Percentiles rank a stretch among this genome's conserved stretches.
Evolutionary conservation across 2,329 filamentous ascomycete species (phyloP).

Genomic region (Conoideocrella luteorostrata): DNA sequence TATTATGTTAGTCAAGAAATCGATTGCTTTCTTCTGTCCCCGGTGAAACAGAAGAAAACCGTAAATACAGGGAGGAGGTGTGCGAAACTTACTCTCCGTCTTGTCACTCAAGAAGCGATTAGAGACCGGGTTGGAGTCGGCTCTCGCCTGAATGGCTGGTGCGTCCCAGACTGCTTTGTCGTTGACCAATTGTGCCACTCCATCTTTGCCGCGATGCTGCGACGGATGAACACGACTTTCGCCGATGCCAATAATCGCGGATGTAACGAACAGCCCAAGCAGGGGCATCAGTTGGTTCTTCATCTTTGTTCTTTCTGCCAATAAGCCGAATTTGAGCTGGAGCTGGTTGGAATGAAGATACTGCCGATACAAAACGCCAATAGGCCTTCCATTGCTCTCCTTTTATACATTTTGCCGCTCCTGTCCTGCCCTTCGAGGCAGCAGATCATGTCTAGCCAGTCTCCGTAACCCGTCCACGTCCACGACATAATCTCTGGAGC

Average conservation of each 20-base stretch:
- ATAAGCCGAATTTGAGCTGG: background rate
- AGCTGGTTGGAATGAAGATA: too few species aligned
- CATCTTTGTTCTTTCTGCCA: background rate
- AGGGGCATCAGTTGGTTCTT: slow-evolving; percentile 1
- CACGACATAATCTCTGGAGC: too few species aligned
- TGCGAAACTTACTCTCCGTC: slow-evolving; percentile 14
- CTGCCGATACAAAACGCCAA: too few species aligned
- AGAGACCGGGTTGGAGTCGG: background rate
- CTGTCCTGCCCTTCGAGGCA: too few species aligned
- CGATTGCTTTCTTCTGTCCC: too few species aligned
- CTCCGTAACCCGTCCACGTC: too few species aligned
- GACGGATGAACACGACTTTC: background rate
- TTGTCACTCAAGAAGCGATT: slow-evolving; percentile 12
- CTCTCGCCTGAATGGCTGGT: background rate
- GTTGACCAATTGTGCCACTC: background rate
- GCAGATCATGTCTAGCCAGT: too few species aligned
- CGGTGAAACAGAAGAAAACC: too few species aligned
- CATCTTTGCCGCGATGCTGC: background rate
- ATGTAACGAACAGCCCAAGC: slow-evolving; percentile 1
- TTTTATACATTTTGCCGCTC: too few species aligned
- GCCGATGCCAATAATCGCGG: background rate
- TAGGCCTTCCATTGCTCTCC: too few species aligned
- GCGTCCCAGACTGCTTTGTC: background rate
- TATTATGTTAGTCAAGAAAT: too few species aligned
- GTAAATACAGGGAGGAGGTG: background rate